Evolutionary conservation across 257 asterid genomes (phyloP).

Genomic region (Rehmannia glutinosa): DNA sequence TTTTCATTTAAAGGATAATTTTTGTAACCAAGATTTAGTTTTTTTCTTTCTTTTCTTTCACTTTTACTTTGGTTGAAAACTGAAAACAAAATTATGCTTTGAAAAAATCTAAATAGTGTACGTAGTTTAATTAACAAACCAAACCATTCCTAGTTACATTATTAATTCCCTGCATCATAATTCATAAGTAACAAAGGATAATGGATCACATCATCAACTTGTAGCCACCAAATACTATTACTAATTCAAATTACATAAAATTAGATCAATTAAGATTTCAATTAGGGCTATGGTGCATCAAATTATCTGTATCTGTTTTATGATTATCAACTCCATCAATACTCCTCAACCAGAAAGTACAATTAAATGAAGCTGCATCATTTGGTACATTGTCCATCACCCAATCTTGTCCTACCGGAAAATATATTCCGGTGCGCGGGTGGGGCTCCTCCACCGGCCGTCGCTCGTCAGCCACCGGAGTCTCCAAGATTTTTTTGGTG

Average conservation of each 20-base stretch:
- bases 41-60: no score
- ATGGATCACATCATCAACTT: neutral
- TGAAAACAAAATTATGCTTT: no score
- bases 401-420: slow-evolving; percentile 44
- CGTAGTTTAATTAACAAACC: no score
- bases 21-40: no score
- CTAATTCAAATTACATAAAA: neutral
- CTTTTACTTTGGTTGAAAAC: no score
- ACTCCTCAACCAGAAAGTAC: slow-evolving; percentile 41
- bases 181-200: no score
- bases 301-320: neutral
- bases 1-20: no score
- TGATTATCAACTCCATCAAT: slow-evolving; percentile 30
- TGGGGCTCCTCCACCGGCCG: slow-evolving; percentile 11
- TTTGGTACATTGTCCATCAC: slow-evolving; percentile 40
- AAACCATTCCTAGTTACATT: no score
- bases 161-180: no score
- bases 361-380: slow-evolving; percentile 34
- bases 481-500: neutral
- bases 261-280: neutral
- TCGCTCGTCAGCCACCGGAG: neutral
- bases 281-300: neutral
- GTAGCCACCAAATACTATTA: no score
- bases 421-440: slow-evolving; percentile 49
- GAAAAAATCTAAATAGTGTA: no score